These are phyloP conservation scores for Colletotrichum agaves DNA, from an alignment of 2,329 filamentous ascomycete genomes.

Conservation along the genomic window DNA sequence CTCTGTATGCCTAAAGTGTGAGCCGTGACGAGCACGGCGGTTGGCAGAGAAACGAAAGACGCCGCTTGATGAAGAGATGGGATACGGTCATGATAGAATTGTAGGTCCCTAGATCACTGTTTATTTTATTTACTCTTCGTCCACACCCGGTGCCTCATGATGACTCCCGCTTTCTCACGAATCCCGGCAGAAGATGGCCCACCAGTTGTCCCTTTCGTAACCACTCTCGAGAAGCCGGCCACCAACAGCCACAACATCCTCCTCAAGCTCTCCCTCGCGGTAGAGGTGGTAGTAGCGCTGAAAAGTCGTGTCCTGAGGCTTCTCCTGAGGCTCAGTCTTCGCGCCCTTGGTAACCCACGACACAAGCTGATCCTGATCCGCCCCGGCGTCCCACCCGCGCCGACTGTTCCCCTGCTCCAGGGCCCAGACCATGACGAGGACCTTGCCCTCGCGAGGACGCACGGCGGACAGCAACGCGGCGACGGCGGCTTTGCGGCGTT, in stretches of 20 bases:
- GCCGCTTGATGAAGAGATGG: slow-evolving; percentile 32
- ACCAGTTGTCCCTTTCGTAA: slow-evolving; percentile 99
- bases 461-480: slow-evolving; percentile 76
- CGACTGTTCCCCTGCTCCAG: slow-evolving; percentile 90
- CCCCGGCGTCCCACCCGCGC: slow-evolving; percentile 86
- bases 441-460: slow-evolving; percentile 68
- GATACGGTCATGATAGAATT: slow-evolving; percentile 38
- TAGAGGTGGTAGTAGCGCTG: slow-evolving; percentile 97
- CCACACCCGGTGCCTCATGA: too few species aligned
- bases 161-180: background rate
- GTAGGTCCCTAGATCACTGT: slow-evolving; percentile 28
- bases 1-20: background rate
- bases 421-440: slow-evolving; percentile 93
- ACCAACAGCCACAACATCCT: slow-evolving; percentile 78
- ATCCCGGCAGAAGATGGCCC: slow-evolving; percentile 71
- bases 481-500: slow-evolving; percentile 78
- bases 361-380: slow-evolving; percentile 91
- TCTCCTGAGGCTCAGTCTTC: slow-evolving; percentile 40
- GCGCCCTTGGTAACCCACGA: slow-evolving; percentile 81
- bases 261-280: slow-evolving; percentile 84
- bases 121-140: background rate
- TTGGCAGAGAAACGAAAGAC: background rate
- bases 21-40: background rate
- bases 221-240: slow-evolving; percentile 81
- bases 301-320: slow-evolving; percentile 62